Evolutionary conservation across 75 land plant genomes (phyloP).

Genomic region (Ceratopteris richardii): DNA sequence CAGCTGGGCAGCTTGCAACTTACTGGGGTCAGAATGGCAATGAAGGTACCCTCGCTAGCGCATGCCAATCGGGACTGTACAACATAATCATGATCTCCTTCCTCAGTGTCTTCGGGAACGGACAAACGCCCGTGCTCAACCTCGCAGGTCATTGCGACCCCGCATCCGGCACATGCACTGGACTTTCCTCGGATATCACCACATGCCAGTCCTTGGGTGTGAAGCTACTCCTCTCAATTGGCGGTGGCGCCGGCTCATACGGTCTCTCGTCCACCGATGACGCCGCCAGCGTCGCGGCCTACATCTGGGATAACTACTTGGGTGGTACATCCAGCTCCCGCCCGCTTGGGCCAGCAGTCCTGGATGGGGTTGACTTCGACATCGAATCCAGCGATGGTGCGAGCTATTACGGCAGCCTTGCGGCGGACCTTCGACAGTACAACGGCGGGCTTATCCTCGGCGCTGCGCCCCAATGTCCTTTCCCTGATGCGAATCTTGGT

Average conservation of each 20-base stretch:
- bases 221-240: constrained; percentile 44
- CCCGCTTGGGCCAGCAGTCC: constrained; percentile 44
- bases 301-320: constrained; percentile 54
- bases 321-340: constrained; percentile 35
- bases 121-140: constrained; percentile 32
- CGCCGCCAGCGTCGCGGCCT: constrained; percentile 31
- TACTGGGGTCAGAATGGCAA: constrained; percentile 45
- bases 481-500: constrained; percentile 15
- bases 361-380: constrained; percentile 48
- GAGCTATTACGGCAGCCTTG: constrained; percentile 28
- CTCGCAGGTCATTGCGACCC: constrained; percentile 51
- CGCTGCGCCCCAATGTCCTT: constrained; percentile 46
- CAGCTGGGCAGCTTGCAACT: constrained; percentile 27
- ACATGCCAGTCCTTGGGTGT: constrained; percentile 38
- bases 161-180: constrained; percentile 15
- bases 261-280: constrained; percentile 31
- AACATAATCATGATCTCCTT: constrained; percentile 33
- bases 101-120: constrained; percentile 35
- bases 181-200: constrained; percentile 20
- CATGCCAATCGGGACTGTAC: constrained; percentile 33
- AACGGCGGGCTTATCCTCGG: constrained; percentile 16
- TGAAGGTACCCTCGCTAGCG: constrained; percentile 24
- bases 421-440: constrained; percentile 5
- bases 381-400: constrained; percentile 18
- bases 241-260: constrained; percentile 47